Evolutionary conservation across 2,329 filamentous ascomycete genomes (phyloP), one percentile per base, ranked within the genome.

Genomic region (Ophiostoma populinum): DNA sequence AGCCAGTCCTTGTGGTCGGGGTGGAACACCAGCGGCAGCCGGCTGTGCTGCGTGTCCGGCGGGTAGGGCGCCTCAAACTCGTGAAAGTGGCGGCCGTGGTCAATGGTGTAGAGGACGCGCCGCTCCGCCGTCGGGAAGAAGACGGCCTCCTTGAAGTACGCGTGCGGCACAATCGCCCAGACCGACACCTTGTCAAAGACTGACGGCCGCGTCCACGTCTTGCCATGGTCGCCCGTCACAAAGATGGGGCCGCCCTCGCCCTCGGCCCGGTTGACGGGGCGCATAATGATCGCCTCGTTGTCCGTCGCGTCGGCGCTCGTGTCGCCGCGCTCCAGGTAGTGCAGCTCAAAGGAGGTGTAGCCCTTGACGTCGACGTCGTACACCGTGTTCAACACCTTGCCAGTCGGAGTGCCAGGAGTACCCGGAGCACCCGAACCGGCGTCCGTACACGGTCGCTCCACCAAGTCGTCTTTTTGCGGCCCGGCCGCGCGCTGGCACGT

Each of bases 1-100:
- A 95, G 63, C 83, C 85, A 94, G 48, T 93, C 80, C 51, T 77
- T 79, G 47, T 79, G 70, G 45, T 78, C 72, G 1, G 85, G 80
- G 48, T 98, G 90, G 58, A 98, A 98, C 24, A 65, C 63, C 27
- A 85, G 64, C 13, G 70, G 65, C 5, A 62, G 46, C 6, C 49
- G 49, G 6, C 59, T 49, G 13, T 47, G 32, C 4, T 49, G 43
- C 2, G 44, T 40, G 31, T 59, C 46, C 6, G 55, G 55, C 43
- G 67, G 66, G 27, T 69, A 62, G 1, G 77, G 80, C 3, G 77
- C 72, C 39, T 80, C 56, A 54, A 94, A 92, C 32, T 61, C 64
- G 51, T 80, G 70, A 45, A 90, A 79, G 43, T 62, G 75, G 26
- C 73, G 61, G 13, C 80, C 86, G 35, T 81, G 74, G 49, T 95